Conservation (phyloP, 1,139 yeast genomes). For the Petasospora rhodanensis region DNA sequence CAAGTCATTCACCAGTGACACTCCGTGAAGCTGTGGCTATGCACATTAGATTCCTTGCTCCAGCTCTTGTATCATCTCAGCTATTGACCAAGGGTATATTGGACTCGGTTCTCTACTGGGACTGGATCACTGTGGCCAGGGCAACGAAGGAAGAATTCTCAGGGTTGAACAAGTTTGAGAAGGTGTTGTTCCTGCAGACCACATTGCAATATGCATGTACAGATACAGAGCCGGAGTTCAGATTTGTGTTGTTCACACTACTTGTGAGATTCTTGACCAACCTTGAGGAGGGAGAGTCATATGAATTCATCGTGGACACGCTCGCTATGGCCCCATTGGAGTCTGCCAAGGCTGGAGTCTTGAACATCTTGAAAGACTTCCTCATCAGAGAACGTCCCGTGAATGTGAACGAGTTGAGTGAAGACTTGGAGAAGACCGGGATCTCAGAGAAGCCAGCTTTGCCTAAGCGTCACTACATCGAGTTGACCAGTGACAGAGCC, state of each 20-base stretch:
- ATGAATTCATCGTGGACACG: constrained; percentile 60
- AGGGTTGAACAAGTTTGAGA: constrained; percentile 28
- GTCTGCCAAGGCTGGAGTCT: constrained; percentile 51
- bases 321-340: constrained; percentile 65
- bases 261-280: constrained; percentile 52
- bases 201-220: constrained; percentile 36
- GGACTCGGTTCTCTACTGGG: constrained; percentile 40
- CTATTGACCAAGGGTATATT: constrained; percentile 30
- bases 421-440: constrained; percentile 7
- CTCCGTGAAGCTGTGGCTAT: constrained; percentile 27
- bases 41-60: constrained; percentile 32
- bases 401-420: constrained; percentile 13
- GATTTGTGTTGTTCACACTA: constrained; percentile 38
- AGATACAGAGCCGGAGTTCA: constrained; percentile 24
- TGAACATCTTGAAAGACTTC: constrained; percentile 66
- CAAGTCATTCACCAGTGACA: constrained; percentile 11
- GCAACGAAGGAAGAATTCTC: constrained; percentile 29
- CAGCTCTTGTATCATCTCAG: constrained; percentile 29
- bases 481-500: constrained; percentile 36
- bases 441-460: constrained; percentile 21
- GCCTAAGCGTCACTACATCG: constrained; percentile 35
- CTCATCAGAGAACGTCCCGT: constrained; percentile 31
- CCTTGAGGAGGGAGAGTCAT: constrained; percentile 52
- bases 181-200: constrained; percentile 42
- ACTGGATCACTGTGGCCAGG: constrained; percentile 34